A percentile compares a stretch with the other conserved stretches of the same genome.
Conservation (phyloP, 805 yeast species). For the Debaryomyces castellii region DNA sequence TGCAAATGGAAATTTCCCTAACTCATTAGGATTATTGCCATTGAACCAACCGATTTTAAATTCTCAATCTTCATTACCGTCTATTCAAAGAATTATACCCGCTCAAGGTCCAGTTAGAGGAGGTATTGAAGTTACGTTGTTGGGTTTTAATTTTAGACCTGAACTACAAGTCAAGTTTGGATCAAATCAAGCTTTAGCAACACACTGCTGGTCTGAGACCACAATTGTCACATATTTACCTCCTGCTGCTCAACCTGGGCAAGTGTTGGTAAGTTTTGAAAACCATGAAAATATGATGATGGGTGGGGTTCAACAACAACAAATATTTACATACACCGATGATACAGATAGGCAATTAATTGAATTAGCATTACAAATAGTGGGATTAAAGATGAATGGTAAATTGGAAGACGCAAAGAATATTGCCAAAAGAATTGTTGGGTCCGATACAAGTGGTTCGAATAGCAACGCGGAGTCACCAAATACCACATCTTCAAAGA, state of each 20-base stretch:
- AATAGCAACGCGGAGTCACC: slow-evolving; percentile 13
- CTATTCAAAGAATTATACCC: slow-evolving; percentile 86
- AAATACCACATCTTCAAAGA: slow-evolving; percentile 1
- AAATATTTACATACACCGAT: slow-evolving; percentile 85
- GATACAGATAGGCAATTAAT: slow-evolving; percentile 94
- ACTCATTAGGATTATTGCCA: slow-evolving; percentile 8
- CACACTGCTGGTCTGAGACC: slow-evolving; percentile 95
- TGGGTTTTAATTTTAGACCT: slow-evolving; percentile 83
- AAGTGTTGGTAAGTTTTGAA: slow-evolving; percentile 84
- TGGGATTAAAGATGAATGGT: slow-evolving; percentile 96
- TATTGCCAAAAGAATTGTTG: slow-evolving; percentile 88
- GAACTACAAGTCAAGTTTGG: slow-evolving; percentile 89
- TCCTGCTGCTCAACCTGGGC: slow-evolving; percentile 87
- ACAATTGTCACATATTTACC: slow-evolving; percentile 94
- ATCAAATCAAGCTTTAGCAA: slow-evolving; percentile 69
- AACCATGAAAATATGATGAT: slow-evolving; percentile 39
- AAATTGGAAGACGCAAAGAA: slow-evolving; percentile 91
- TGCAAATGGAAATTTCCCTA: slow-evolving; percentile 1
- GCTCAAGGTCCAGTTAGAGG: slow-evolving; percentile 95
- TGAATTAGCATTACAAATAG: slow-evolving; percentile 93
- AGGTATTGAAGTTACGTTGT: slow-evolving; percentile 89
- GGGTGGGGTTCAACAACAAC: slow-evolving; percentile 34
- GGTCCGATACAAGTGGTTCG: slow-evolving; percentile 41
- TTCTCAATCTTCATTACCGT: slow-evolving; percentile 38
- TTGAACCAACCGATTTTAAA: slow-evolving; percentile 6